These are phyloP conservation scores for Smithsoniella earleae DNA, from an alignment of 163 green algal species.

Conservation along the genomic window DNA sequence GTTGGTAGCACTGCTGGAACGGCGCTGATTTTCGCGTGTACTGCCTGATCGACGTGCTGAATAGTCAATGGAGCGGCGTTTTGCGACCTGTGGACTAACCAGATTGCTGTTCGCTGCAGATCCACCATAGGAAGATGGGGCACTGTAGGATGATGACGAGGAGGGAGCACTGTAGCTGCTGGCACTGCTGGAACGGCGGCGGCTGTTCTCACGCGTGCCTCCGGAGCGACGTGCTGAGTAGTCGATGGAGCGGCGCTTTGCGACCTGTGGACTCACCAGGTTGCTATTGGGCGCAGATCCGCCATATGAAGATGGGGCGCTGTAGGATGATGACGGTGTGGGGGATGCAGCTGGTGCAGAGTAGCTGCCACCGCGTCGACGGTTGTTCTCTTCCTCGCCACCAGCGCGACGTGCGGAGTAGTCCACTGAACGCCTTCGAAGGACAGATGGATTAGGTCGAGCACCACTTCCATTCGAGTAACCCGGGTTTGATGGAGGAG, in stretches of 20 bases:
- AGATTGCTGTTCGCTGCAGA: background rate
- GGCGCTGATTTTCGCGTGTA: background rate
- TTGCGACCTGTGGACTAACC: background rate
- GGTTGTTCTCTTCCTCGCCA: conserved; percentile 31
- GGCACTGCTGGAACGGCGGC: background rate
- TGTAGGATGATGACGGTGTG: background rate
- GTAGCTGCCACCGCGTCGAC: background rate
- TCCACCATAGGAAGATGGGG: background rate
- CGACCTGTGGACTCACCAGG: background rate
- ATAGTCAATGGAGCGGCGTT: conserved; percentile 27
- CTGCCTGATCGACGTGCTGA: conserved; percentile 7
- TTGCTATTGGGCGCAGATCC: background rate
- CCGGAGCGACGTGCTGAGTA: conserved; percentile 7
- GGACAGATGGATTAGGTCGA: background rate
- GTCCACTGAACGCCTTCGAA: conserved; percentile 6
- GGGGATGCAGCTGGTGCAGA: background rate
- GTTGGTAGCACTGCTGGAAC: conserved; percentile 21
- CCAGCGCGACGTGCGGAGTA: conserved; percentile 19
- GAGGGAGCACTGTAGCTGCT: background rate
- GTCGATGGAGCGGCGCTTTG: background rate
- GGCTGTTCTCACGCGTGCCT: background rate
- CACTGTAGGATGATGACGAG: background rate
- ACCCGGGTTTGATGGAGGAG: background rate
- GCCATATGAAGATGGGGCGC: background rate
- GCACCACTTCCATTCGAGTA: background rate